Percentiles rank a stretch among this genome's conserved stretches.
Evolutionary conservation across 176 grass and related monocot species (phyloP).

Genomic region (Aegilops speltoides): DNA sequence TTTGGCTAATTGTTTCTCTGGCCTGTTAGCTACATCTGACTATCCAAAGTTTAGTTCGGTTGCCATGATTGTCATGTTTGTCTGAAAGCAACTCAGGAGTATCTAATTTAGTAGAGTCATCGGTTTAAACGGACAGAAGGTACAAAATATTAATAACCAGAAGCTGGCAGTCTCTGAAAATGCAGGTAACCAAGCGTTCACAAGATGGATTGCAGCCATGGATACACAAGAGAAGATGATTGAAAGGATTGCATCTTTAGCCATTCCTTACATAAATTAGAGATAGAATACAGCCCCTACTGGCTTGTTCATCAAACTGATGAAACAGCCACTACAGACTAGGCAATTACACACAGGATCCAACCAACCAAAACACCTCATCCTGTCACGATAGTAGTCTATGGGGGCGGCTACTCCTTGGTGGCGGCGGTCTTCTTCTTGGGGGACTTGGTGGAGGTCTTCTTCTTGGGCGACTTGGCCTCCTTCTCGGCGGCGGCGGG

Average conservation of each 20-base stretch:
- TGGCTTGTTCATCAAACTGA: too few relatives aligned
- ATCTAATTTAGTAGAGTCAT: too few relatives aligned
- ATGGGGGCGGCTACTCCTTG: background rate
- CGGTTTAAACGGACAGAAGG: too few relatives aligned
- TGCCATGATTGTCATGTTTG: too few relatives aligned
- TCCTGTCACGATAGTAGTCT: background rate
- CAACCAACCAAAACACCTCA: background rate
- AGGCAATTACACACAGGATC: background rate
- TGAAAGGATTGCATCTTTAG: background rate
- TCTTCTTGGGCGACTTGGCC: background rate
- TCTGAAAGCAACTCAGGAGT: too few relatives aligned
- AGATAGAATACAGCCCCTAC: background rate
- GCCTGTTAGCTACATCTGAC: background rate
- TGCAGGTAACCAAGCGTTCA: too few relatives aligned
- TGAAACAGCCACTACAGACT: too few relatives aligned
- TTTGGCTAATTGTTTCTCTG: too few relatives aligned
- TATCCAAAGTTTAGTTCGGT: too few relatives aligned
- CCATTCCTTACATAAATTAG: background rate
- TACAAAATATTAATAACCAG: too few relatives aligned
- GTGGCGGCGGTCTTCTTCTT: background rate
- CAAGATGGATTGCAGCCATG: background rate
- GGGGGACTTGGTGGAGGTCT: background rate
- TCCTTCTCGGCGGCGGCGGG: background rate
- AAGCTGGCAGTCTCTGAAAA: too few relatives aligned
- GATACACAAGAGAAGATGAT: background rate